These are phyloP conservation scores for Chaetomium olivaceum DNA, from an alignment of 2,329 filamentous ascomycete genomes.

Conservation along the genomic window DNA sequence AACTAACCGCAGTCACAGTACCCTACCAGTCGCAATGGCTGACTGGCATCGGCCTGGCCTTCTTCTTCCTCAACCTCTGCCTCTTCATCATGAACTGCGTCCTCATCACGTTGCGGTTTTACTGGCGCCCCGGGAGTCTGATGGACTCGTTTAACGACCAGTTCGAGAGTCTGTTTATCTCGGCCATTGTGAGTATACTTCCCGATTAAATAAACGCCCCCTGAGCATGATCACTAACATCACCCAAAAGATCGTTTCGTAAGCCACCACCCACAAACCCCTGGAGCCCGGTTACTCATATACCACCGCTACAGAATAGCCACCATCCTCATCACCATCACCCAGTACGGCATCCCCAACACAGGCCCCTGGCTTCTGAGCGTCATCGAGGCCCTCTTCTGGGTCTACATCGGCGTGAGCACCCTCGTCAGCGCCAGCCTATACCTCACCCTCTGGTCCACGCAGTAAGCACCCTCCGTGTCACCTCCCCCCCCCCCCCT, in stretches of 20 bases:
- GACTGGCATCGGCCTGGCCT: constrained; percentile 57
- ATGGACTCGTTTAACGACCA: constrained; percentile 72
- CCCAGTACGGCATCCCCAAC: constrained; percentile 69
- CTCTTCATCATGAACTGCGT: constrained; percentile 64
- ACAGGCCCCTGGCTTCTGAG: constrained; percentile 62
- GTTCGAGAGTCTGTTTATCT: constrained; percentile 75
- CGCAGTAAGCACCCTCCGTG: constrained; percentile 44
- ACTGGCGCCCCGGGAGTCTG: constrained; percentile 69
- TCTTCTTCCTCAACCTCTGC: constrained; percentile 63
- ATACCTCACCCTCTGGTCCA: constrained; percentile 72
- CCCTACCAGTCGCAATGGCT: constrained; percentile 59
- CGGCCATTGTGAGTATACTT: constrained; percentile 57
- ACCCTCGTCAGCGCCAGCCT: constrained; percentile 67
- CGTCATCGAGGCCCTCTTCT: constrained; percentile 68
- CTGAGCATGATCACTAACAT: constrained; percentile 14
- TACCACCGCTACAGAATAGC: constrained; percentile 48
- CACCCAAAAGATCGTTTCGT: constrained; percentile 47
- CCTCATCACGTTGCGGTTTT: constrained; percentile 69
- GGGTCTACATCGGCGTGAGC: constrained; percentile 71
- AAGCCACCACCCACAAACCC: neutral
- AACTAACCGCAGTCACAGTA: constrained; percentile 40
- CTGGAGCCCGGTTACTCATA: neutral
- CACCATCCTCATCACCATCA: constrained; percentile 75
- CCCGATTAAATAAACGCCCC: neutral
- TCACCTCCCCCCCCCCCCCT: neutral